phyloP scores from a whole-genome alignment of 352 stramenopile genomes.

The Globisporangium middletonii region DNA sequence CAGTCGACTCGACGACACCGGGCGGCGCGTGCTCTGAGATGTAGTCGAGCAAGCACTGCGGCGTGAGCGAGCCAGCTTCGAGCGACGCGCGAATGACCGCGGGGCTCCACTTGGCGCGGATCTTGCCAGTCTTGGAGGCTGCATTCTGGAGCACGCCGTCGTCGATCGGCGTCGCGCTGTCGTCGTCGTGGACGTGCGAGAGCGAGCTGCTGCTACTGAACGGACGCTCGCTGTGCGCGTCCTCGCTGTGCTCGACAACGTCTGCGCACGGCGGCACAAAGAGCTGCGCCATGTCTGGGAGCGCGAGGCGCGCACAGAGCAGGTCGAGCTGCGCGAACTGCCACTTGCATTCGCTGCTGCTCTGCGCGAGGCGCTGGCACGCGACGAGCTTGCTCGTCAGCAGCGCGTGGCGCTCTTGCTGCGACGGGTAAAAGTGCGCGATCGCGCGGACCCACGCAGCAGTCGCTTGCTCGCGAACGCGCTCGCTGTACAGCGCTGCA shows the following conservation, averaged over 20 bases:
- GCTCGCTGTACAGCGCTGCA: constrained; percentile 38
- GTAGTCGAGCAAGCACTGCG: constrained; percentile 68
- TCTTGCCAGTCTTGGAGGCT: constrained; percentile 53
- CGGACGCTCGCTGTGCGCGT: constrained; percentile 10
- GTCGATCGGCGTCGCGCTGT: constrained; percentile 43
- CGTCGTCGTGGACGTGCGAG: constrained; percentile 15
- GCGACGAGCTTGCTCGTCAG: constrained; percentile 45
- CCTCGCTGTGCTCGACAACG: constrained; percentile 42
- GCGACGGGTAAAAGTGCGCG: constrained; percentile 66
- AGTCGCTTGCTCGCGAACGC: constrained; percentile 65
- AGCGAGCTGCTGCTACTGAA: constrained; percentile 3
- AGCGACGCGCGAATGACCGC: constrained; percentile 49
- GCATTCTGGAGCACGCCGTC: constrained; percentile 61
- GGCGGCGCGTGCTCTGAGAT: constrained; percentile 46
- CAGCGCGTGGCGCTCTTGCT: constrained; percentile 54
- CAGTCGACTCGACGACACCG: constrained; percentile 48
- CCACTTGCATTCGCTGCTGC: constrained; percentile 22
- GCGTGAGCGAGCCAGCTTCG: constrained; percentile 48
- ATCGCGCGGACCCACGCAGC: constrained; percentile 66
- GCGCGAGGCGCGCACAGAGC: constrained; percentile 64
- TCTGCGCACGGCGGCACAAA: constrained; percentile 73
- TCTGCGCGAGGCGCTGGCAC: constrained; percentile 33
- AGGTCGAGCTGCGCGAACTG: constrained; percentile 76
- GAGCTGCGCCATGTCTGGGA: constrained; percentile 66
- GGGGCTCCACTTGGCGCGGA: constrained; percentile 57